These are phyloP conservation scores for Salvia sclarea DNA, from an alignment of 305 asterid species.

Conservation along the genomic window DNA sequence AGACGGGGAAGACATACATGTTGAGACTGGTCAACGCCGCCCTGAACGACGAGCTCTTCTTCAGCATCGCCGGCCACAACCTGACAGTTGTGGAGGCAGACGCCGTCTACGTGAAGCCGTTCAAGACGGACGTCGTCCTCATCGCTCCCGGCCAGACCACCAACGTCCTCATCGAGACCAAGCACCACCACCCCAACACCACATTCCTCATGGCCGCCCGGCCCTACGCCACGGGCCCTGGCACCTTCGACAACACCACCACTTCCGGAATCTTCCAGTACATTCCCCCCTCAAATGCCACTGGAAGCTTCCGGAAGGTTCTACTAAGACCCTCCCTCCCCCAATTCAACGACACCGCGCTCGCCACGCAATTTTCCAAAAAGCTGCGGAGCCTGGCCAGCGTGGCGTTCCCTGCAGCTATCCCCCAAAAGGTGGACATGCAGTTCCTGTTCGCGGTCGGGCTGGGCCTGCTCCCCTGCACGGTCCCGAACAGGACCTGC, in stretches of 20 bases:
- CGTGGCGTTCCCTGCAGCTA: conserved; percentile 60
- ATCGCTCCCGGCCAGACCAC: conserved; percentile 70
- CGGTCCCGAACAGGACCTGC: conserved; percentile 44
- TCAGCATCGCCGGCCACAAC: conserved; percentile 45
- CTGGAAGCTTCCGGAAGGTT: conserved; percentile 34
- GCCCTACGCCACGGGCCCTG: conserved; percentile 46
- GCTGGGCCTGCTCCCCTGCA: conserved; percentile 50
- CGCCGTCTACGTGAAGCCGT: conserved; percentile 62
- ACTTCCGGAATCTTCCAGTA: conserved; percentile 39
- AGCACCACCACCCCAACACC: conserved; percentile 34
- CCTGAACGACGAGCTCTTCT: conserved; percentile 67
- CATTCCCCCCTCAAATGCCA: conserved; percentile 20
- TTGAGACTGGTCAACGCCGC: conserved; percentile 70
- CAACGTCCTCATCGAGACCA: conserved; percentile 46
- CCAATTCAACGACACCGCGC: conserved; percentile 49
- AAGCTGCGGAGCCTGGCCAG: conserved; percentile 53
- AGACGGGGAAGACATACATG: conserved; percentile 62
- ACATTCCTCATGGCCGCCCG: conserved; percentile 42
- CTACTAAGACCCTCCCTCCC: conserved; percentile 50
- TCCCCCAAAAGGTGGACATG: conserved; percentile 46
- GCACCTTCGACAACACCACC: conserved; percentile 43
- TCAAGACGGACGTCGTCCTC: conserved; percentile 41
- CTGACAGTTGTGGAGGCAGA: conserved; percentile 60
- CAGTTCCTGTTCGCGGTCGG: conserved; percentile 66
- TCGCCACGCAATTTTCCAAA: conserved; percentile 43